A percentile compares a stretch with the other conserved stretches of the same genome.
Conservation (phyloP, 805 yeast species). For the Teunomyces cretensis region DNA sequence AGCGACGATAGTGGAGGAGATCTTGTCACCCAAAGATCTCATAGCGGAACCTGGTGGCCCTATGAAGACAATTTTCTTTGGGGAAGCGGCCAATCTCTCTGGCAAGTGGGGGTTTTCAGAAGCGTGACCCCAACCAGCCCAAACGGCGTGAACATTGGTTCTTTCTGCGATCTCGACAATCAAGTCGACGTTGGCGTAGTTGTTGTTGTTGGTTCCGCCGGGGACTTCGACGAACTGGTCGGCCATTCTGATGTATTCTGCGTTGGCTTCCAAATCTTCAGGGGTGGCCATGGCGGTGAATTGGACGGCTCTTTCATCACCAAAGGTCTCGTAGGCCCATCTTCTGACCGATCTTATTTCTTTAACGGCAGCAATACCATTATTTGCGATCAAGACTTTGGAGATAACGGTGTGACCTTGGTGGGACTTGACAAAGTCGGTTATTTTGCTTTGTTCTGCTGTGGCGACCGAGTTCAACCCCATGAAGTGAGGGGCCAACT, state of each 20-base stretch:
- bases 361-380: constrained; percentile 99
- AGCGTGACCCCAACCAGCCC: constrained; percentile 99
- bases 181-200: constrained; percentile 95
- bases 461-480: constrained; percentile 77
- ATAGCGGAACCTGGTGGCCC: constrained; percentile 99
- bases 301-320: constrained; percentile 88
- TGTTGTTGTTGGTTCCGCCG: constrained; percentile 98
- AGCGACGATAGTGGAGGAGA: constrained; percentile 96
- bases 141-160: constrained; percentile 94
- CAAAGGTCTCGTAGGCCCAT: constrained; percentile 99
- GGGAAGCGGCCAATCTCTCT: constrained; percentile 90
- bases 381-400: constrained; percentile 89
- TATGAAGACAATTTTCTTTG: constrained; percentile 85
- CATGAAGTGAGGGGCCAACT: constrained; percentile 69
- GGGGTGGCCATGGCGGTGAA: constrained; percentile 99
- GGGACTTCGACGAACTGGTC: constrained; percentile 98
- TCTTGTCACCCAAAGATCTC: constrained; percentile 99
- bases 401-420: constrained; percentile 95
- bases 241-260: constrained; percentile 98
- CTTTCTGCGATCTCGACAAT: constrained; percentile 98
- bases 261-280: constrained; percentile 95
- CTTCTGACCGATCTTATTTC: constrained; percentile 96
- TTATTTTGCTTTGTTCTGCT: constrained; percentile 77
- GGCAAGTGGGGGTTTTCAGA: constrained; percentile 97
- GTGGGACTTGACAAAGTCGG: constrained; percentile 79